These are phyloP conservation scores for Ilyonectria mors-panacis DNA, from an alignment of 2,329 filamentous ascomycete genomes.

Conservation along the genomic window DNA sequence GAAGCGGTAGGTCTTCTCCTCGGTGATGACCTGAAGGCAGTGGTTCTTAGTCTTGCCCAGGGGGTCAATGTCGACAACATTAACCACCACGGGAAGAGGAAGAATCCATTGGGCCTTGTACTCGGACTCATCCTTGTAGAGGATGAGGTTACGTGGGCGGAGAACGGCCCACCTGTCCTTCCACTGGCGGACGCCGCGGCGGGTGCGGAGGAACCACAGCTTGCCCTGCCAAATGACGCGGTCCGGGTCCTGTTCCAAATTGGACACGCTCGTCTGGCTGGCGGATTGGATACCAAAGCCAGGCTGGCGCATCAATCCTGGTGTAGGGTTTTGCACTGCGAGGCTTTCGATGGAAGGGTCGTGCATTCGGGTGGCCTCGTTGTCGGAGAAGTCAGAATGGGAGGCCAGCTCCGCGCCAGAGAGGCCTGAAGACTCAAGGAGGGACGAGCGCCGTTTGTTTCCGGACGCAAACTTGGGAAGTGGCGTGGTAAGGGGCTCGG, in stretches of 20 bases:
- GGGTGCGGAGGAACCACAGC: conserved; percentile 86
- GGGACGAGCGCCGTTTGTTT: conserved; percentile 71
- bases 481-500: conserved; percentile 65
- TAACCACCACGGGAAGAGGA: conserved; percentile 83
- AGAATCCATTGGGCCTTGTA: conserved; percentile 90
- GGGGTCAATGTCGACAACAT: conserved; percentile 93
- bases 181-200: conserved; percentile 90
- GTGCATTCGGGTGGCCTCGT: conserved; percentile 64
- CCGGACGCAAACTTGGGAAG: conserved; percentile 52
- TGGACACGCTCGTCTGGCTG: conserved; percentile 73
- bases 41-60: conserved; percentile 86
- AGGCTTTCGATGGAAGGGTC: conserved; percentile 69
- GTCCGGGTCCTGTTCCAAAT: conserved; percentile 78
- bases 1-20: conserved; percentile 87
- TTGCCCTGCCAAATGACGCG: conserved; percentile 95
- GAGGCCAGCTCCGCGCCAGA: conserved; percentile 80
- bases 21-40: conserved; percentile 93
- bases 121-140: conserved; percentile 95
- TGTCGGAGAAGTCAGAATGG: conserved; percentile 90
- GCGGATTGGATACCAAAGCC: conserved; percentile 65
- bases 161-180: conserved; percentile 95
- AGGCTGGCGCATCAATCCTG: conserved; percentile 47
- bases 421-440: conserved; percentile 74
- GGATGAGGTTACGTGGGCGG: conserved; percentile 84
- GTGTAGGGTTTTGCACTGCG: conserved; percentile 52